Evolutionary conservation across 2,329 filamentous ascomycete species (phyloP), one percentile per base, ranked within the genome.

Genomic region (Cryphonectria japonica): DNA sequence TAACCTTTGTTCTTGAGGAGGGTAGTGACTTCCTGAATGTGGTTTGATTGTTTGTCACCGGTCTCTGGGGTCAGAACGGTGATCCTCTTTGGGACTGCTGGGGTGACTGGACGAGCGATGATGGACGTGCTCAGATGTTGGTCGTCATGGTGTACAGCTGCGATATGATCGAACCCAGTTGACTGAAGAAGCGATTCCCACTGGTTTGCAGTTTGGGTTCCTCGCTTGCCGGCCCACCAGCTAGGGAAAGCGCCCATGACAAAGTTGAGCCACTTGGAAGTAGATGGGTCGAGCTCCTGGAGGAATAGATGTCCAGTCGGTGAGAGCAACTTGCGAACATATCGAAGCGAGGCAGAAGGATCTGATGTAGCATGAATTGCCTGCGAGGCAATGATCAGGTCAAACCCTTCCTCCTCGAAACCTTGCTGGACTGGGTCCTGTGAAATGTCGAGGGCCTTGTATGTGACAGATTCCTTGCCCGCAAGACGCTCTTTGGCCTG

Each of bases 361-460:
- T 69, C 68, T 2, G 74, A 72, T 1, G 78, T 79, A 8, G 78
- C 77, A 62, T 79, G 78, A 1, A 79, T 70, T 0, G 77, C 77
- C 52, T 79, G 77, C 19, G 77, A 67, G 6, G 78, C 76, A 39
- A 79, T 69, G 29, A 79, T 73, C 11, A 79, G 46, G 66, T 79
- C 79, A 59, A 77, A 80, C 22, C 73, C 62, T 2, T 68, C 75
- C 2, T 66, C 39, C 26, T 78, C 69, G 73, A 80, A 80, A 0
- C 78, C 79, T 60, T 81, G 79, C 14, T 78, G 73, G 39, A 71
- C 32, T 6, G 78, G 76, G 61, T 76, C 72, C 34, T 74, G 75
- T 60, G 75, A 74, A n/a, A 80, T 77, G 54, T 81, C 78, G 2
- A 80, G 74, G 1, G 76, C 74, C 62, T 74, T 74, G 67, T 75